phyloP scores from a whole-genome alignment of 495 filamentous ascomycete species.

The Cryomyces minteri region DNA sequence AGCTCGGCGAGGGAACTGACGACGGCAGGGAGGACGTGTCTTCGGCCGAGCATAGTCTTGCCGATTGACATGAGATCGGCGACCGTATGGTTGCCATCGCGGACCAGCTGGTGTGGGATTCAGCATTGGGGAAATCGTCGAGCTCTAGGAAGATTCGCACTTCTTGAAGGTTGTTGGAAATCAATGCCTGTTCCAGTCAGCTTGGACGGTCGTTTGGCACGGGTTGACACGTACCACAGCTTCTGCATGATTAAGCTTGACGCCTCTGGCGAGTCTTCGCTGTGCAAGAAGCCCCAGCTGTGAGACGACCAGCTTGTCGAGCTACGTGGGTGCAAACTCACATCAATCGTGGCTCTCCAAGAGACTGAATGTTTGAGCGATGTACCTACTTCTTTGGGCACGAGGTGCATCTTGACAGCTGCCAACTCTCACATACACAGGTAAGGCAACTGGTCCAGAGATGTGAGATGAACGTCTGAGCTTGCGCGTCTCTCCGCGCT shows the following conservation, averaged over 20 bases:
- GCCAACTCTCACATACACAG: too few relatives aligned
- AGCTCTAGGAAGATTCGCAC: slow-evolving; percentile 20
- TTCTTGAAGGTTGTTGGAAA: slow-evolving; percentile 81
- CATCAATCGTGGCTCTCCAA: too few relatives aligned
- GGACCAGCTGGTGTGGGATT: slow-evolving; percentile 45
- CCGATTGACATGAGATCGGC: slow-evolving; percentile 87
- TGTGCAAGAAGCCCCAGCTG: slow-evolving; percentile 82
- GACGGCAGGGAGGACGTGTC: slow-evolving; percentile 80
- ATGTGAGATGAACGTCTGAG: too few relatives aligned
- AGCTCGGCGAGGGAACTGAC: slow-evolving; percentile 58
- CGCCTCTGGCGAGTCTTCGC: slow-evolving; percentile 69
- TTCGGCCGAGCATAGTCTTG: slow-evolving; percentile 80
- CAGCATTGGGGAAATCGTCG: background rate
- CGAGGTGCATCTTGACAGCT: slow-evolving; percentile 49
- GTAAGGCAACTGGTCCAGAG: too few relatives aligned
- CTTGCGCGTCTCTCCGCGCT: too few relatives aligned
- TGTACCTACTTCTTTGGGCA: slow-evolving; percentile 62
- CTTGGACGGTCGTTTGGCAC: too few relatives aligned
- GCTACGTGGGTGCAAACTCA: slow-evolving; percentile 25
- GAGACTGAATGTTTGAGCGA: background rate
- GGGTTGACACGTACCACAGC: slow-evolving; percentile 43
- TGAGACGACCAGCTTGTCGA: slow-evolving; percentile 92
- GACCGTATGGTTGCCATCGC: slow-evolving; percentile 86
- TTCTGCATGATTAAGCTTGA: slow-evolving; percentile 82
- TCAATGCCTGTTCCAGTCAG: slow-evolving; percentile 47